Base-by-base conservation (phyloP, 495 filamentous ascomycete genomes). In the Tuber umbilicatum region DNA sequence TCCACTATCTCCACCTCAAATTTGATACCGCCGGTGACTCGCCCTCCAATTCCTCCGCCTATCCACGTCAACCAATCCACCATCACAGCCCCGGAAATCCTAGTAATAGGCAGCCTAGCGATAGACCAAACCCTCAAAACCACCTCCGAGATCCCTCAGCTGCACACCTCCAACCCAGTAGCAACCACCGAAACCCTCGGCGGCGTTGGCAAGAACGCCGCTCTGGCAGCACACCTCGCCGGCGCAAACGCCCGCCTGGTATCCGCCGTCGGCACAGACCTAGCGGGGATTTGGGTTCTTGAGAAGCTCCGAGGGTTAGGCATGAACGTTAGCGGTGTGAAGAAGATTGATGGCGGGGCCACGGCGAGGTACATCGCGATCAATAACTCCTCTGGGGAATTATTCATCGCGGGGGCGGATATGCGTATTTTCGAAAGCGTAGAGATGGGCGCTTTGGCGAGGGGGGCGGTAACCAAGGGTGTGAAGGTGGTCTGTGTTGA, bases 181-280 rank as follows among this genome's bases (percentile, higher is more conserved):
- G 81, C 85, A 23, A 96, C 97, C 74, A 87, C 81, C 31, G 93
- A 97, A 81, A 91, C 91, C 10, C 86, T 97, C 38, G 95, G 95
- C 14, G 95, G 95, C n/a, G 95, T 98, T 2, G 95, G 91, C n/a
- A 89, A 92, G 81, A 99, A 99, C 80, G 90, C 97, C 42, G 93
- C 95, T 3, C 86, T 91, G 69, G 93, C 94, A 6, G 88, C 91
- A 9, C 90, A 92, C 80, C 84, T 83, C 40, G 81, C 84, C 38
- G 86, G 85, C 71, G 84, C 81, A 39, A 74, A 77, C 2, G 81
- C 80, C 19, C 83, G 83, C 72, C 76, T 80, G 0, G 86, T 89
- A 27, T 80, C 81, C 31, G 86, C 87, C 41, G 79, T 90, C 6
- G 88, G 88, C 31, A 85, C 85, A 72, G 84, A 86, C 19, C 84